Conservation (phyloP, 306 rosid genomes). For the Hippophae gyantsensis region DNA sequence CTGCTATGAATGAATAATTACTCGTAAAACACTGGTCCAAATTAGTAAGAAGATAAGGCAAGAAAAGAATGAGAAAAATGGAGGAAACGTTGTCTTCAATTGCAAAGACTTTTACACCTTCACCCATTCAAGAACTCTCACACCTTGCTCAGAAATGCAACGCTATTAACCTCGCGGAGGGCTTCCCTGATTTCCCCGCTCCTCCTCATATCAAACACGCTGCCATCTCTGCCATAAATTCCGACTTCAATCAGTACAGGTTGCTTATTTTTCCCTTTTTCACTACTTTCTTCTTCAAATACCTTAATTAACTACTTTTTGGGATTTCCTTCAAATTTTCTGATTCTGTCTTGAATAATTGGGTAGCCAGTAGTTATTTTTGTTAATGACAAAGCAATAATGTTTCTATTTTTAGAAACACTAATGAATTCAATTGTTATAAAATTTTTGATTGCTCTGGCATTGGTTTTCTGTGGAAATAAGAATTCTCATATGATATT, state of each 20-base stretch:
- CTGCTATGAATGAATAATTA: too few relatives aligned
- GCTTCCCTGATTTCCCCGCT: slow-evolving; percentile 84
- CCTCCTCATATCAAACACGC: slow-evolving; percentile 51
- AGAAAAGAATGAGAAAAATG: slow-evolving; percentile 23
- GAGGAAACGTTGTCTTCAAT: slow-evolving; percentile 43
- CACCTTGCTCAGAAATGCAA: slow-evolving; percentile 61
- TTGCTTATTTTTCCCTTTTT: slow-evolving; percentile 2
- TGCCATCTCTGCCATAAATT: slow-evolving; percentile 66
- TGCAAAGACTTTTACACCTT: slow-evolving; percentile 56
- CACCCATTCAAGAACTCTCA: slow-evolving; percentile 74
- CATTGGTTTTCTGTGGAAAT: too few relatives aligned
- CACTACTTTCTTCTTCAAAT: not conserved
- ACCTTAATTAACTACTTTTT: too few relatives aligned
- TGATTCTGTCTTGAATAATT: too few relatives aligned
- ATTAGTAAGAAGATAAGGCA: not conserved
- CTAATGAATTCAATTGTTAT: too few relatives aligned
- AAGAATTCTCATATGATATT: too few relatives aligned
- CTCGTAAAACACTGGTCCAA: too few relatives aligned
- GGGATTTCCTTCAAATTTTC: too few relatives aligned
- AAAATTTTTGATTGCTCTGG: too few relatives aligned
- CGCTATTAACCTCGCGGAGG: slow-evolving; percentile 87
- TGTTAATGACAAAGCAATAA: too few relatives aligned
- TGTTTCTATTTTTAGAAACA: too few relatives aligned
- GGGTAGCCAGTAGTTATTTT: too few relatives aligned
- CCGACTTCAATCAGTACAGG: slow-evolving; percentile 80